Evolutionary conservation across 192 early-diverging fungal genomes (phyloP).

Genomic region (Linderina pennispora): DNA sequence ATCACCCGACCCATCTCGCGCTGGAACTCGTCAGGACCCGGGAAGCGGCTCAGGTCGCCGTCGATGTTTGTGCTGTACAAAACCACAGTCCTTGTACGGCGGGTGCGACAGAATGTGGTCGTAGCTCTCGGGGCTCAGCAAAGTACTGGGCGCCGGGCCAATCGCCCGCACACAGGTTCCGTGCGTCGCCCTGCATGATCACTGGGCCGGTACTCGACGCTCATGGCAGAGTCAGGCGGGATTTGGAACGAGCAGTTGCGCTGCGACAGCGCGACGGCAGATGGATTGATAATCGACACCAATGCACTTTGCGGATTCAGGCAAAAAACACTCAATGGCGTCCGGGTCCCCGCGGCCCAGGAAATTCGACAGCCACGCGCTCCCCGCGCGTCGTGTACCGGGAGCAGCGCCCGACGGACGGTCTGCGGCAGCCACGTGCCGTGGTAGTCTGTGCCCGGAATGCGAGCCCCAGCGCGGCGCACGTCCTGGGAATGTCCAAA

Average conservation of each 20-base stretch:
- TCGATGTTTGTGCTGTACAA: slow-evolving; percentile 80
- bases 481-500: no score
- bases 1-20: slow-evolving; percentile 70
- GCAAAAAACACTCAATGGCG: slow-evolving; percentile 74
- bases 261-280: slow-evolving; percentile 75
- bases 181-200: slow-evolving; percentile 77
- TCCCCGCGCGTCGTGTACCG: slow-evolving; percentile 67
- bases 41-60: slow-evolving; percentile 74
- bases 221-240: slow-evolving; percentile 53
- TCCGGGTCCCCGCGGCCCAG: slow-evolving; percentile 86
- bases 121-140: slow-evolving; percentile 67
- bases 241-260: slow-evolving; percentile 82
- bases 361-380: slow-evolving; percentile 80
- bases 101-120: slow-evolving; percentile 90
- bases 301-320: no score
- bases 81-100: slow-evolving; percentile 92
- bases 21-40: slow-evolving; percentile 68
- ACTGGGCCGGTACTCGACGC: slow-evolving; percentile 76
- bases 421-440: slow-evolving; percentile 94
- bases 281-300: slow-evolving; percentile 88
- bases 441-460: slow-evolving; percentile 89
- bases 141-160: slow-evolving; percentile 48
- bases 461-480: no score
- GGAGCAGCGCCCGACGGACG: slow-evolving; percentile 67
- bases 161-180: slow-evolving; percentile 49